A percentile compares a stretch with the other conserved stretches of the same genome.
phyloP scores from a whole-genome alignment of 1,139 yeast species.

The Hyphopichia fennica region DNA sequence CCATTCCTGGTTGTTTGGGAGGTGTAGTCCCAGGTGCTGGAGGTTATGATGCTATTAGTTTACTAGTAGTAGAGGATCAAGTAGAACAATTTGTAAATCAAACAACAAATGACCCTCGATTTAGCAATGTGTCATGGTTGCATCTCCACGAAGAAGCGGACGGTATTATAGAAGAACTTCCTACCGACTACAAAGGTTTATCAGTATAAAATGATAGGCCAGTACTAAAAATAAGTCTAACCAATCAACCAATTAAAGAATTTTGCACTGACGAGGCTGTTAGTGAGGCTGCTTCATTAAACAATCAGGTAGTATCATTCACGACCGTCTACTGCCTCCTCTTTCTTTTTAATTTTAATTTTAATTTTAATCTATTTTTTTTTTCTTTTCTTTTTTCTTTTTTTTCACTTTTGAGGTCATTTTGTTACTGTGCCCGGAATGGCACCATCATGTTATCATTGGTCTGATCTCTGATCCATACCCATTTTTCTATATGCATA shows the following conservation, averaged over 20 bases:
- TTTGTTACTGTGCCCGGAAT: neutral
- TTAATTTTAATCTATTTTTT: too few species aligned
- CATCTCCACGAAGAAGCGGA: slow-evolving; percentile 57
- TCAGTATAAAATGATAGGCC: too few species aligned
- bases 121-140: slow-evolving; percentile 60
- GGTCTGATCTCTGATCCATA: too few species aligned
- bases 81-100: slow-evolving; percentile 34
- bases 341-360: neutral
- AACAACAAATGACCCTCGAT: slow-evolving; percentile 27
- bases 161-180: slow-evolving; percentile 47
- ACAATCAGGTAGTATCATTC: too few species aligned
- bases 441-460: too few species aligned
- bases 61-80: slow-evolving; percentile 56
- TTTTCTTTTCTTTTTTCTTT: neutral
- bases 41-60: slow-evolving; percentile 88
- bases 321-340: neutral
- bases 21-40: slow-evolving; percentile 99
- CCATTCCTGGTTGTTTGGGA: slow-evolving; percentile 74
- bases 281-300: neutral
- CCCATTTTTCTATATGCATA: too few species aligned
- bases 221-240: too few species aligned
- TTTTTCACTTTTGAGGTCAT: neutral
- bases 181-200: neutral
- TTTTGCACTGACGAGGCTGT: neutral
- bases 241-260: too few species aligned